A percentile compares a stretch with the other conserved stretches of the same genome.
These are phyloP conservation scores for Botrytis cinerea DNA, from an alignment of 2,329 filamentous ascomycete species.

Conservation along the genomic window DNA sequence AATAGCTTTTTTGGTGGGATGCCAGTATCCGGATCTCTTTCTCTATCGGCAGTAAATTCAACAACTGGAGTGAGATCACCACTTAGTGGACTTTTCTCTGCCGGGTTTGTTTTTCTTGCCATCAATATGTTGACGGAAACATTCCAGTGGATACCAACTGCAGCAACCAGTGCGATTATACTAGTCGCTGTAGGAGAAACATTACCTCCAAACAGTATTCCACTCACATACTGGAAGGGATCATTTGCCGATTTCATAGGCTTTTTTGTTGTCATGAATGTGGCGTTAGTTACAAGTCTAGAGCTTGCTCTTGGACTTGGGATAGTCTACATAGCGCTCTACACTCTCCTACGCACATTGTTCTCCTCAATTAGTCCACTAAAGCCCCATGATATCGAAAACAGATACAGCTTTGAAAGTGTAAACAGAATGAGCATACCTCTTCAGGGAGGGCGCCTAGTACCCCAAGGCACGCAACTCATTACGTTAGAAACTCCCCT, in stretches of 20 bases:
- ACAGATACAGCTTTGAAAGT: background rate
- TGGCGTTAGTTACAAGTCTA: background rate
- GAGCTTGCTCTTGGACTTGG: slow-evolving; percentile 8
- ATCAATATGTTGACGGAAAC: slow-evolving; percentile 62
- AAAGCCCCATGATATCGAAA: background rate
- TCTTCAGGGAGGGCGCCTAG: background rate
- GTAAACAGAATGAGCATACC: background rate
- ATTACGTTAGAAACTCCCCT: slow-evolving; percentile 10
- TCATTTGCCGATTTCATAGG: slow-evolving; percentile 65
- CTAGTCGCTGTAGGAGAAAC: slow-evolving; percentile 17
- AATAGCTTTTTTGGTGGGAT: slow-evolving; percentile 66
- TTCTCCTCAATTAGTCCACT: background rate
- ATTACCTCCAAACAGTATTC: background rate
- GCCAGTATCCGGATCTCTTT: slow-evolving; percentile 67
- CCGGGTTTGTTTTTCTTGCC: slow-evolving; percentile 61
- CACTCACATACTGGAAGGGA: slow-evolving; percentile 43
- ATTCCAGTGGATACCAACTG: slow-evolving; percentile 68
- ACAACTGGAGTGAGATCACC: slow-evolving; percentile 63
- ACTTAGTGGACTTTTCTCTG: slow-evolving; percentile 60
- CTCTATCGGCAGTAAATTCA: slow-evolving; percentile 66
- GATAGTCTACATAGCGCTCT: slow-evolving; percentile 2
- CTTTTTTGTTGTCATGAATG: slow-evolving; percentile 30
- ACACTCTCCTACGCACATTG: slow-evolving; percentile 10
- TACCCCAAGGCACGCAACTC: slow-evolving; percentile 12
- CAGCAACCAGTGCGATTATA: slow-evolving; percentile 65